Base-by-base conservation (phyloP, 345 rosid species). In the Eucalyptus globulus region DNA sequence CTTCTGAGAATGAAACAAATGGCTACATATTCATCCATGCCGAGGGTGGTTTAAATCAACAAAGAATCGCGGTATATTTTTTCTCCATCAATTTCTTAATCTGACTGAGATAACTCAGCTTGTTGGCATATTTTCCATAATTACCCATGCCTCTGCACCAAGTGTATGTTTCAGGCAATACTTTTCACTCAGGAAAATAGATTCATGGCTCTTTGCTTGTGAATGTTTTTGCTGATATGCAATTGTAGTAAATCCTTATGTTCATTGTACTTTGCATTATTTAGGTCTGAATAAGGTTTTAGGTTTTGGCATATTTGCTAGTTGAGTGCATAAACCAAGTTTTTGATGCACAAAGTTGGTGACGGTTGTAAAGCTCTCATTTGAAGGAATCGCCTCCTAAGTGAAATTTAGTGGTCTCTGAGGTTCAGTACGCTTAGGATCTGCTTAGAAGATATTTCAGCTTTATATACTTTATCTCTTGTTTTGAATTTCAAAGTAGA, bases 31-130 rank as follows among this genome's bases (percentile, higher is more conserved):
- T 98, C 91, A 96, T 98, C 90, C 98, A 98, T 92, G 99, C 99
- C 15, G 99, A 98, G 93, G 99, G 99, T 80, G 99, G 99, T 90
- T 91, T 98, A 92, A 98, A 98, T 96, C 99, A 98, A 92, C 99
- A 98, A 92, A 93, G 99, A 80, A 98, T 98, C 87, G 99, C 99
- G 88, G 99, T 98, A 96, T 91, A 86, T 90, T 93, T 92, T 86
- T 87, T 43, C 90, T 87, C 90, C 62, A 14, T 89, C 87, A 86
- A 86, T 90, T 49, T 58, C 86, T 87, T 44, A 85, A 44, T 53
- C 86, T 72, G 43, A 86, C 44, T 86, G 62, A 67, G 67, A 87
- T 76, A 21, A 31, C 26, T 60, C 47, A 11, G 83, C 83, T 76
- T 40, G 24, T 76, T 40, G 83, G 47, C 27, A 37, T 76, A 37